Evolutionary conservation across 129 eudicot genomes (phyloP).

Genomic region (Gnaphalium uliginosum): DNA sequence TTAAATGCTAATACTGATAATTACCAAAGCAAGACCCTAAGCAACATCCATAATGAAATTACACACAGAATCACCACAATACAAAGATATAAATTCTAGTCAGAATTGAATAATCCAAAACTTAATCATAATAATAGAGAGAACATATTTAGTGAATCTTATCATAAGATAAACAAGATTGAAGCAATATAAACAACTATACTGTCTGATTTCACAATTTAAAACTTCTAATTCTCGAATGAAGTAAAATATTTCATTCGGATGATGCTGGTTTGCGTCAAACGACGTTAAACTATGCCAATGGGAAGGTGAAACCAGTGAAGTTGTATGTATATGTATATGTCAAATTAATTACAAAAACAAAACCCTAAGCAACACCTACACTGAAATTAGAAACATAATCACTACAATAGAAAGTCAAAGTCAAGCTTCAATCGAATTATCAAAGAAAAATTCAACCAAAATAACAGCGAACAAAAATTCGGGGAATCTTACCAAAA

Average conservation of each 20-base stretch:
- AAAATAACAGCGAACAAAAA: constrained; percentile 3
- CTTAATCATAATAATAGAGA: neutral
- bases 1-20: neutral
- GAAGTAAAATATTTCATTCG: neutral
- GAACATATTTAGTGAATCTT: too few species aligned
- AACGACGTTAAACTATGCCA: neutral
- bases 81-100: neutral
- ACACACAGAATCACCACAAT: neutral
- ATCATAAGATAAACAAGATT: too few species aligned
- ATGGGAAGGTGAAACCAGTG: neutral
- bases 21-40: neutral
- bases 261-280: neutral
- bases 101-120: neutral
- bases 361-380: constrained; percentile 19
- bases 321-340: neutral
- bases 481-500: constrained; percentile 10
- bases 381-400: neutral
- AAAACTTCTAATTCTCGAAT: neutral
- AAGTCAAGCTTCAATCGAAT: constrained; percentile 19
- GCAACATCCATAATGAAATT: neutral
- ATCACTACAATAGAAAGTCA: neutral
- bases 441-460: constrained; percentile 23
- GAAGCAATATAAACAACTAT: neutral
- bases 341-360: neutral
- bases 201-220: neutral